Percentiles rank a stretch among this genome's conserved stretches.
Evolutionary conservation across 441 rosid species (phyloP).

Genomic region (Capsella rubella): DNA sequence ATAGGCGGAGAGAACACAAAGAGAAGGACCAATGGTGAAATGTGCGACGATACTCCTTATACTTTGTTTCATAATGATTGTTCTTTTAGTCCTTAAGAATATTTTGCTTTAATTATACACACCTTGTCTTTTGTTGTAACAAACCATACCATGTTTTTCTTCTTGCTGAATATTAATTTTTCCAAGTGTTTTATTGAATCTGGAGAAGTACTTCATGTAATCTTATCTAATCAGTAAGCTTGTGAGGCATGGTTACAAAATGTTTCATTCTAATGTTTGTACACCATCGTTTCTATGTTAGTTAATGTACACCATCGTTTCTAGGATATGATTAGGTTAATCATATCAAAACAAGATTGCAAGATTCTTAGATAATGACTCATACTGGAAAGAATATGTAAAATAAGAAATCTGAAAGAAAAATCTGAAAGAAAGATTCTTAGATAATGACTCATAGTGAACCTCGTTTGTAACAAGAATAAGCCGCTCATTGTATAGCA

Average conservation of each 20-base stretch:
- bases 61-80: slow-evolving; percentile 88
- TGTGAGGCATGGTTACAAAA: neutral
- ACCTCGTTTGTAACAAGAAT: no score
- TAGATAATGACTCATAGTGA: no score
- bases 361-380: no score
- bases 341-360: no score
- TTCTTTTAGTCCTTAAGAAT: slow-evolving; percentile 79
- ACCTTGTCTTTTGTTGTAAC: neutral
- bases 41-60: slow-evolving; percentile 87
- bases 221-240: neutral
- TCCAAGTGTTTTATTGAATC: neutral
- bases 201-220: neutral
- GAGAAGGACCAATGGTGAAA: slow-evolving; percentile 94
- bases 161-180: slow-evolving; percentile 9
- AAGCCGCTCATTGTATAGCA: no score
- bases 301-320: no score
- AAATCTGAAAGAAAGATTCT: no score
- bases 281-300: no score
- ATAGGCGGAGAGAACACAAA: slow-evolving; percentile 93
- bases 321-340: no score
- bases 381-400: no score
- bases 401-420: no score
- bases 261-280: no score
- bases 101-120: slow-evolving; percentile 55
- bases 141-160: neutral